Evolutionary conservation across 2,329 filamentous ascomycete genomes (phyloP).

Genomic region (Calonectria ilicicola): DNA sequence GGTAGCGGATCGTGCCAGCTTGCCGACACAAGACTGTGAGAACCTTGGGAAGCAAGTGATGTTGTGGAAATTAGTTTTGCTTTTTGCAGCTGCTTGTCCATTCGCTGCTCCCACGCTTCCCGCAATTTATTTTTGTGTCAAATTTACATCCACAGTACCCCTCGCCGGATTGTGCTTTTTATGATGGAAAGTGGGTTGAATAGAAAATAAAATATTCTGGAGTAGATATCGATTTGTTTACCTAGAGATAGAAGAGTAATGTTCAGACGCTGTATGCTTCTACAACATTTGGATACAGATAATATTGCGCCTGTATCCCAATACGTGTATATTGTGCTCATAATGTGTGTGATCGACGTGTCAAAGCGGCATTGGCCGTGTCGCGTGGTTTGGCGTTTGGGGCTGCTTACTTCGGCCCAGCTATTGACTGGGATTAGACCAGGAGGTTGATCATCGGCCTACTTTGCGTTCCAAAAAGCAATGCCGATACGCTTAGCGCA

Average conservation of each 20-base stretch:
- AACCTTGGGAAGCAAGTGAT: background rate
- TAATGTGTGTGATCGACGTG: background rate
- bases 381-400: background rate
- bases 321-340: background rate
- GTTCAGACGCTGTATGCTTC: background rate
- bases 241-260: no score
- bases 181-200: no score
- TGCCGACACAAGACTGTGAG: no score
- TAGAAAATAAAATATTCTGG: no score
- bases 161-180: no score
- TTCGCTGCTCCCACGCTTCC: background rate
- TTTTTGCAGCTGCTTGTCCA: background rate
- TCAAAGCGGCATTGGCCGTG: background rate
- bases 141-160: background rate
- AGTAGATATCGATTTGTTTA: no score
- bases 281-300: background rate
- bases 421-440: background rate
- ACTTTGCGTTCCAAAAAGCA: background rate
- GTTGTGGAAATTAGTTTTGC: background rate
- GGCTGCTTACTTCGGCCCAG: background rate
- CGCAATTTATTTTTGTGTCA: background rate
- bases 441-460: no score
- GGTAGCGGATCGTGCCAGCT: no score
- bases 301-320: background rate
- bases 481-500: background rate